Conservation (phyloP, 83 land plant species). For the Larix sibirica region DNA sequence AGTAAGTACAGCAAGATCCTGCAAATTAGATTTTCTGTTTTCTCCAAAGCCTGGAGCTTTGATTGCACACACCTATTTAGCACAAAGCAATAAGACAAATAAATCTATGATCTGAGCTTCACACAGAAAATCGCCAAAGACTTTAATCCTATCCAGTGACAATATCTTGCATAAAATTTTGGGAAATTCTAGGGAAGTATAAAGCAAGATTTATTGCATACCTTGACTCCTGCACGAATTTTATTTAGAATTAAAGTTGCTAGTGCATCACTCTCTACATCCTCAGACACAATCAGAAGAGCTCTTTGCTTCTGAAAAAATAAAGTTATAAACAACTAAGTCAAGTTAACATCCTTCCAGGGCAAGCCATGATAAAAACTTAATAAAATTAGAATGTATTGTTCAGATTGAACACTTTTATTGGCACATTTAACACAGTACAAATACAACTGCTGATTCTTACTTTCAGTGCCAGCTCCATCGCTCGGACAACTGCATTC, state of each 20-base stretch:
- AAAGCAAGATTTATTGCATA: constrained; percentile 12
- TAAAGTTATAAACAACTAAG: not conserved
- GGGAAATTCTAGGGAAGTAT: not conserved
- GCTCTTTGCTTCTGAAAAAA: constrained; percentile 61
- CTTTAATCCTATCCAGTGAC: not conserved
- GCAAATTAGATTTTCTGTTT: constrained; percentile 72
- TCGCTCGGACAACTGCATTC: constrained; percentile 59
- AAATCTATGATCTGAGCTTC: not conserved
- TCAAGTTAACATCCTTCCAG: not conserved
- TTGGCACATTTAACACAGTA: not conserved
- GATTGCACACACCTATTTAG: constrained; percentile 87
- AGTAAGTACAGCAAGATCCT: constrained; percentile 88
- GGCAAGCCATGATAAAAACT: not conserved
- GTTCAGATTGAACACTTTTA: not conserved
- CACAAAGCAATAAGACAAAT: not conserved
- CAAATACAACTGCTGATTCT: not conserved
- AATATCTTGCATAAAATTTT: not conserved
- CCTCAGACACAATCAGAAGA: constrained; percentile 85
- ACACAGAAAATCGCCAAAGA: not conserved
- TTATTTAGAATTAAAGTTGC: constrained; percentile 83
- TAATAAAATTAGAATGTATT: too few relatives aligned
- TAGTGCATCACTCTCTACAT: constrained; percentile 91
- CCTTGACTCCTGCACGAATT: constrained; percentile 90
- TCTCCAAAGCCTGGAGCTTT: constrained; percentile 99
- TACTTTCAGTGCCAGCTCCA: constrained; percentile 92